Conservation (phyloP, 495 filamentous ascomycete species). For the Zalerion maritima region DNA sequence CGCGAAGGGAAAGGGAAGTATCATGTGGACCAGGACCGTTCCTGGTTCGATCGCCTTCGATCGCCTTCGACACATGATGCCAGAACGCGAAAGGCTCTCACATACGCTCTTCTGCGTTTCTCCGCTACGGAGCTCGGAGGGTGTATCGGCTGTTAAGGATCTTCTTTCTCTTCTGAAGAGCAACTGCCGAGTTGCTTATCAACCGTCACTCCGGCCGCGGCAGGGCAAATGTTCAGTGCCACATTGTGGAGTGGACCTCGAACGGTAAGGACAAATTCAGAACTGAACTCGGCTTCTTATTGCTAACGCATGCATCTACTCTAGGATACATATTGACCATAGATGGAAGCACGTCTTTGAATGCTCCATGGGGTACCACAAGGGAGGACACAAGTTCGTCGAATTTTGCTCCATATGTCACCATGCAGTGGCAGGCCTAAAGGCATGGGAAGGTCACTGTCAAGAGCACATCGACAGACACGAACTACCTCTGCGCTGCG, state of each 20-base stretch:
- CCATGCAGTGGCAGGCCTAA: slow-evolving; percentile 7
- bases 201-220: slow-evolving; percentile 8
- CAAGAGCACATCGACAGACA: slow-evolving; percentile 10
- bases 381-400: slow-evolving; percentile 8
- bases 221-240: slow-evolving; percentile 9
- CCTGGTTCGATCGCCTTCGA: slow-evolving; percentile 6
- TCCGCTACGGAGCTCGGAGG: slow-evolving; percentile 7
- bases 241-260: slow-evolving; percentile 5
- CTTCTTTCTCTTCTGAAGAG: slow-evolving; percentile 9
- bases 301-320: slow-evolving; percentile 8
- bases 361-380: slow-evolving; percentile 8
- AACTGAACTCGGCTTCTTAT: slow-evolving; percentile 6
- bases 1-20: slow-evolving; percentile 1
- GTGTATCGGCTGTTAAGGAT: slow-evolving; percentile 8
- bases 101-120: slow-evolving; percentile 5
- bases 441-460: slow-evolving; percentile 10
- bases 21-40: slow-evolving; percentile 7
- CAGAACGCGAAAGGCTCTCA: slow-evolving; percentile 6
- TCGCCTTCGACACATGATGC: slow-evolving; percentile 8
- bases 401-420: slow-evolving; percentile 9
- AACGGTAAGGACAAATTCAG: slow-evolving; percentile 8
- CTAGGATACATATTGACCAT: slow-evolving; percentile 6
- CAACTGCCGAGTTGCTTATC: slow-evolving; percentile 9
- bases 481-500: slow-evolving; percentile 9
- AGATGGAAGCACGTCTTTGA: slow-evolving; percentile 10